A percentile compares a stretch with the other conserved stretches of the same genome.
Evolutionary conservation across 768 basidiomycete species (phyloP).

Genomic region (Boletus subcaerulescens): DNA sequence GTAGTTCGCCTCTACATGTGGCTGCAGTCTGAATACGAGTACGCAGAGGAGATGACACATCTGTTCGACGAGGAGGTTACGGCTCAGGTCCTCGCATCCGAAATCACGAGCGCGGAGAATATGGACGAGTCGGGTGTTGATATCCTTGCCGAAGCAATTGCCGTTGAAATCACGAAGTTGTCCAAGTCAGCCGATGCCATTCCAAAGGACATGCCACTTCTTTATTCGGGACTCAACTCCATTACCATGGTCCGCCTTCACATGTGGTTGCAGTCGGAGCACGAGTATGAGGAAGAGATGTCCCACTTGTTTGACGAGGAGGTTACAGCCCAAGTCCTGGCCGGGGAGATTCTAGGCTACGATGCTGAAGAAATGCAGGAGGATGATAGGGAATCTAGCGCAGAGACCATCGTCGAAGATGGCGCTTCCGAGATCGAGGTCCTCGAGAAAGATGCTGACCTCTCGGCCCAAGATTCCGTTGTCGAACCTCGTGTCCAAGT

Average conservation of each 20-base stretch:
- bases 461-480: background rate
- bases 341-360: slow-evolving; percentile 26
- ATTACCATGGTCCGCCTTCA: slow-evolving; percentile 28
- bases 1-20: slow-evolving; percentile 31
- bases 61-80: slow-evolving; percentile 33
- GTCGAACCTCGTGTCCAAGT: background rate
- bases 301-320: slow-evolving; percentile 32
- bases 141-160: slow-evolving; percentile 29
- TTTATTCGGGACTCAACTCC: slow-evolving; percentile 33
- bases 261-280: slow-evolving; percentile 33
- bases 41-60: slow-evolving; percentile 27
- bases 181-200: slow-evolving; percentile 29
- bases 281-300: slow-evolving; percentile 32
- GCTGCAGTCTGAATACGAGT: slow-evolving; percentile 34
- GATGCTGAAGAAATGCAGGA: background rate
- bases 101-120: slow-evolving; percentile 24
- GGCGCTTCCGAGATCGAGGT: slow-evolving; percentile 4
- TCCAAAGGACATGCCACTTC: slow-evolving; percentile 33
- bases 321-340: slow-evolving; percentile 28
- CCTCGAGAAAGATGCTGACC: slow-evolving; percentile 5
- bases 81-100: slow-evolving; percentile 26
- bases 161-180: slow-evolving; percentile 31
- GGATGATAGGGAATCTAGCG: background rate
- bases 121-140: background rate
- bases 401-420: slow-evolving; percentile 13